A percentile compares a stretch with the other conserved stretches of the same genome.
Conservation (phyloP, 192 early-diverging fungal species). For the Coemansia guatemalensis region DNA sequence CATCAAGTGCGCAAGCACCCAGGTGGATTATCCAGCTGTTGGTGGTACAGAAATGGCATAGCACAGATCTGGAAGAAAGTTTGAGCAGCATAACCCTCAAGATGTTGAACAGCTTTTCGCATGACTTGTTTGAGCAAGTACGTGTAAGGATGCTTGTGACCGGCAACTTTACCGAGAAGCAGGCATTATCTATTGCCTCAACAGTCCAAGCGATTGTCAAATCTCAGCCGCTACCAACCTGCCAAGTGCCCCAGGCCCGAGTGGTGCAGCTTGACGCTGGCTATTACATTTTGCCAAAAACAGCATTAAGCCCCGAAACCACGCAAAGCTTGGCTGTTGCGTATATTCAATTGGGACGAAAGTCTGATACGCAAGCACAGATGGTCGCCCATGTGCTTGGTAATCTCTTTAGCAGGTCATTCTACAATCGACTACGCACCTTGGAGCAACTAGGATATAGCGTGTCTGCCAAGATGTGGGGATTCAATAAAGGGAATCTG, state of each 20-base stretch:
- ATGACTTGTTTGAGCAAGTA: conserved; percentile 61
- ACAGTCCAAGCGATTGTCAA: conserved; percentile 57
- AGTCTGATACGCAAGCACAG: conserved; percentile 56
- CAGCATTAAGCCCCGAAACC: conserved; percentile 62
- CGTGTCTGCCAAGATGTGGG: background rate
- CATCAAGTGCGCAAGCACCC: too few species aligned
- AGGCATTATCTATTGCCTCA: conserved; percentile 60
- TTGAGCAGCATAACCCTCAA: conserved; percentile 70
- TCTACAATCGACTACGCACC: conserved; percentile 85
- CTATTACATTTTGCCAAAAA: conserved; percentile 12
- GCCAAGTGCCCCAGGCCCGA: background rate
- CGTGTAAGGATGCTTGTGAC: conserved; percentile 72
- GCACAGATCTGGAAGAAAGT: conserved; percentile 42
- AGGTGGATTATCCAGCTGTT: too few species aligned
- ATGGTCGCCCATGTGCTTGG: conserved; percentile 62
- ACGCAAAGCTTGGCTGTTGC: conserved; percentile 80
- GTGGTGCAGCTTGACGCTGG: conserved; percentile 19
- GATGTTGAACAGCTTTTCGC: conserved; percentile 71
- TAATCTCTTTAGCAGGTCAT: conserved; percentile 75
- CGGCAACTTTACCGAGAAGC: conserved; percentile 69
- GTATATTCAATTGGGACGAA: conserved; percentile 72
- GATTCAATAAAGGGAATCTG: background rate
- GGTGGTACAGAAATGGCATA: too few species aligned
- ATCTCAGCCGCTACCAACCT: conserved; percentile 52
- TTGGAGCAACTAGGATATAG: conserved; percentile 76